phyloP scores from a whole-genome alignment of 2,329 filamentous ascomycete genomes.

The Didymella exigua region DNA sequence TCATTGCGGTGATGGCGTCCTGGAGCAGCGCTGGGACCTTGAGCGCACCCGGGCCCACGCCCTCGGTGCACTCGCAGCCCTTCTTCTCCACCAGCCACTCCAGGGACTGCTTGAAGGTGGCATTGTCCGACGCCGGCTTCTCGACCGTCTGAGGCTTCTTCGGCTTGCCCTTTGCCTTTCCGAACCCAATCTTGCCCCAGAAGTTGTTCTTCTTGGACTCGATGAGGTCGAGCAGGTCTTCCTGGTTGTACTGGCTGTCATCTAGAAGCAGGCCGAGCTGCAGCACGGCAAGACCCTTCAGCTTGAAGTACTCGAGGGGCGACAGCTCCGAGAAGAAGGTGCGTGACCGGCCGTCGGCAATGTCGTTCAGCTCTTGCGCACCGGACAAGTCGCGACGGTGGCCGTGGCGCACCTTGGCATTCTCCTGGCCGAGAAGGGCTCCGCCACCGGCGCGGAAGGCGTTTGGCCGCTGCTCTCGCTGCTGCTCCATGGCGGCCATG shows the following conservation, averaged over 20 bases:
- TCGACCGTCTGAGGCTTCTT: conserved; percentile 68
- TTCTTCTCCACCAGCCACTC: conserved; percentile 91
- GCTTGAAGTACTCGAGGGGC: conserved; percentile 94
- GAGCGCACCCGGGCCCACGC: conserved; percentile 87
- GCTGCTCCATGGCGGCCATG: conserved; percentile 94
- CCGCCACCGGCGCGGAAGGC: conserved; percentile 77
- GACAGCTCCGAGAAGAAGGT: conserved; percentile 97
- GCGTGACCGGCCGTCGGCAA: conserved; percentile 63
- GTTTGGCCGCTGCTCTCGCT: conserved; percentile 84
- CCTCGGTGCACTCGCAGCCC: conserved; percentile 96
- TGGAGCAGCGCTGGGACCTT: conserved; percentile 95
- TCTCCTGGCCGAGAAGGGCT: conserved; percentile 66
- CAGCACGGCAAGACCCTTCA: conserved; percentile 90
- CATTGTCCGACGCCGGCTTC: conserved; percentile 62
- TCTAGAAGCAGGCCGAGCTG: conserved; percentile 94
- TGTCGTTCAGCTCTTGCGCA: conserved; percentile 57
- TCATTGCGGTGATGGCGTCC: conserved; percentile 91
- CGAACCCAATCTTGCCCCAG: conserved; percentile 97
- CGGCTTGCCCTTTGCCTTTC: conserved; percentile 79
- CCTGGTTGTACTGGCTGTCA: conserved; percentile 88
- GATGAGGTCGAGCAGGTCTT: conserved; percentile 89
- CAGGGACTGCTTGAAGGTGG: conserved; percentile 86
- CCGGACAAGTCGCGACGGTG: conserved; percentile 70
- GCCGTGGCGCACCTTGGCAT: conserved; percentile 70
- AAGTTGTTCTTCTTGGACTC: conserved; percentile 93